Evolutionary conservation across 1,284 basidiomycete species (phyloP), one percentile per base, ranked within the genome.

Genomic region (Testicularia cyperi): DNA sequence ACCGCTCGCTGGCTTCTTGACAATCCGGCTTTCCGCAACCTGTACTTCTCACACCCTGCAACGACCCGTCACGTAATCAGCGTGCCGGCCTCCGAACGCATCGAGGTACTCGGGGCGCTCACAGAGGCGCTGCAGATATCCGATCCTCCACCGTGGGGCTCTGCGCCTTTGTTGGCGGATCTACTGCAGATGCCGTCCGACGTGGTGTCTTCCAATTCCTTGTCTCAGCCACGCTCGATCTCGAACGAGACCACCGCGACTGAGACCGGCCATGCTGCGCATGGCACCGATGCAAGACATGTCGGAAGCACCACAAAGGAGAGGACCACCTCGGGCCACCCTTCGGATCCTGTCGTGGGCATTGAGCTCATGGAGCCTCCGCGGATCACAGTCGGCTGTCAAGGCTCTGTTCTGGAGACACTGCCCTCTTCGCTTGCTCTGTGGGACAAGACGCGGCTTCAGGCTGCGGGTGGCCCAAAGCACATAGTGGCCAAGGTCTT

Each of bases 371-470:
- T 72, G 1, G 69, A 72, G 31, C 52, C 56, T 4, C 34, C 65
- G n/a, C 41, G 40, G 16, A 48, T 72, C 20, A 39, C 61, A 2
- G 44, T 58, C 12, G 68, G 68, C 29, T 68, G 68, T 20, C 63
- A 72, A 34, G 65, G 62, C 9, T 58, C 52, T 10, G 56, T 68
- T 15, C 44, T 62, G 16, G 28, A 53, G 36, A 37, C 65, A 14
- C 34, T 49, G 21, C 62, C 70, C 4, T 51, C 70, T 29, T 56
- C 64, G 19, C 44, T 72, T n/a, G 39, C 23, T 22, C 60, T 66
- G 29, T 72, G 70, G 70, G 68, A 72, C 48, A 72, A 72, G 48
- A 56, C 70, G 7, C 64, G 57, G 32, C 44, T 72, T 4, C 45
- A 55, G 14, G 49, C 68, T 0, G 66, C 63, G 14, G 54, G 68